Base-by-base conservation (phyloP, 768 basidiomycete species). In the Russula abietina region DNA sequence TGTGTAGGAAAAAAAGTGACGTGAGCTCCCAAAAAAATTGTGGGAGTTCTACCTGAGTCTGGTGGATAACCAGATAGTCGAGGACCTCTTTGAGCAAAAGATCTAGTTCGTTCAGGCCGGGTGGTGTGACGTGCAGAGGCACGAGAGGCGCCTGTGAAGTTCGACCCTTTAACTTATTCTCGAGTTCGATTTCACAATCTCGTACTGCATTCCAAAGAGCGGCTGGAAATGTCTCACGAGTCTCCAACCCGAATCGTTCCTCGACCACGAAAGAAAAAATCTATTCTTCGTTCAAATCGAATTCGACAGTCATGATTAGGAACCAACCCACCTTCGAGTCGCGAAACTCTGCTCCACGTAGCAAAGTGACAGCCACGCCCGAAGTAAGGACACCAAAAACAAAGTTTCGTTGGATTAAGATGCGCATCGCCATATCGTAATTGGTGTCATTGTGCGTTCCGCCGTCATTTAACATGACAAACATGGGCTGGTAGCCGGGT, bases 221-320 rank as follows among this genome's bases (percentile, higher is more conserved):
- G 32, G 45, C 41, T 4, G 24, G 33, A 24, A 72, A 61, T 19
- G 57, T 46, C 3, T 56, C 45, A 2, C 61, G 69, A 14, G 70
- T 64, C 4, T 71, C 39, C 10, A 49, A 49, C 43, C 70, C 70
- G 24, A 70, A 67, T 10, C 70, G 58, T 51, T 72, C 70, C 69
- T 79, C 67, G 66, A 75, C 82, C 12, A 89, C 78, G 65, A 88
- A 87, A 0, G 87, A 77, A 14, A 82, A 70, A 43, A 87, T 80
- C 87, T 88, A 66, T 8, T 17, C 26, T 33, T 32, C 57, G 11
- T 52, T 28, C 10, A 14, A 32, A 32, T 16, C 10, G 60, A 16
- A 39, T 8, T 19, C 54, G 38, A 57, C 26, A 7, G 30, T 28
- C 39, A 46, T 60, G 48, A 46, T 50, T 45, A 33, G 14, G 4